phyloP scores from a whole-genome alignment of 2,329 filamentous ascomycete species.

The Ceratocystiopsis minuta region DNA sequence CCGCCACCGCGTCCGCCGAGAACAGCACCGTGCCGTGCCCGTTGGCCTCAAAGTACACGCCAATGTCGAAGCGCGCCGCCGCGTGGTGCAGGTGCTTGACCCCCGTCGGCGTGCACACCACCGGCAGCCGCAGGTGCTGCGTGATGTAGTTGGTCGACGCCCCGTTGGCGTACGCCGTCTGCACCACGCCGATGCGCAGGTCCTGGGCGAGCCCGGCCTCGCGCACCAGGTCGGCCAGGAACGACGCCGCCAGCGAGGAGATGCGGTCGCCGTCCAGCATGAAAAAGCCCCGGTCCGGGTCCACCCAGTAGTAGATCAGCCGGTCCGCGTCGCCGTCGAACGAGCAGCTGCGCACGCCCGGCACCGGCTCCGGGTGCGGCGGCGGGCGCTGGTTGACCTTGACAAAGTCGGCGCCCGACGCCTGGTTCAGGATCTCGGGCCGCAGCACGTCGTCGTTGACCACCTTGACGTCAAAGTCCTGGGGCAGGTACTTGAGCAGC shows the following conservation, averaged over 20 bases:
- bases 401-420: constrained; percentile 92
- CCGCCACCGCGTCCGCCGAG: constrained; percentile 62
- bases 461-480: constrained; percentile 56
- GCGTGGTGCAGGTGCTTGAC: constrained; percentile 97
- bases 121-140: constrained; percentile 71
- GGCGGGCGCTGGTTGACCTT: constrained; percentile 93
- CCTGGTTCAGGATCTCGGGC: constrained; percentile 73
- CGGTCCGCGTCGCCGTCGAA: constrained; percentile 92
- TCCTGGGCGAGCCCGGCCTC: constrained; percentile 63
- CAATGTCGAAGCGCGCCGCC: constrained; percentile 85
- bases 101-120: constrained; percentile 84
- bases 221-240: constrained; percentile 78
- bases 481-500: constrained; percentile 65
- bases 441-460: constrained; percentile 88
- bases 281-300: constrained; percentile 66
- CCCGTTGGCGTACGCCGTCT: constrained; percentile 96
- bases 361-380: constrained; percentile 57
- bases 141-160: constrained; percentile 84
- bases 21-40: constrained; percentile 95
- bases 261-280: constrained; percentile 95
- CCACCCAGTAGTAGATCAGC: constrained; percentile 85
- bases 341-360: constrained; percentile 68
- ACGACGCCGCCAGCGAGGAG: constrained; percentile 80
- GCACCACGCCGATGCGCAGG: constrained; percentile 81
- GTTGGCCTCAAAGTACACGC: constrained; percentile 97